A percentile compares a stretch with the other conserved stretches of the same genome.
phyloP scores from a whole-genome alignment of 495 filamentous ascomycete genomes.

The Penicillium silybi region DNA sequence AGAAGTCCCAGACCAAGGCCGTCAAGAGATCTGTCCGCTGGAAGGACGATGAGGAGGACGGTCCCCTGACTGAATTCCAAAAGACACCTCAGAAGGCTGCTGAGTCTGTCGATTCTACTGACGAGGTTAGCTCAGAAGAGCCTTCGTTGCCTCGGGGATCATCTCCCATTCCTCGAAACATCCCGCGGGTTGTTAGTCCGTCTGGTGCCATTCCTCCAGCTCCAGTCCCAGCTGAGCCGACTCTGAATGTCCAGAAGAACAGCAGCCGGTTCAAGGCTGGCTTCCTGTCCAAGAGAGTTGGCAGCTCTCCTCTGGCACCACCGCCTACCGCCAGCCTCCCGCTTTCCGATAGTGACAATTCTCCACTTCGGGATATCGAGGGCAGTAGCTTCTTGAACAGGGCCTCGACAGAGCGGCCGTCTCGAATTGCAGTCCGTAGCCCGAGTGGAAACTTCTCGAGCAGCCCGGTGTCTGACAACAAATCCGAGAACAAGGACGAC shows the following conservation, averaged over 20 bases:
- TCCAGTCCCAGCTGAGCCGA: slow-evolving; percentile 28
- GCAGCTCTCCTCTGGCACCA: slow-evolving; percentile 59
- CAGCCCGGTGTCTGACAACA: slow-evolving; percentile 38
- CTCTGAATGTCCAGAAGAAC: slow-evolving; percentile 48
- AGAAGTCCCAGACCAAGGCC: slow-evolving; percentile 62
- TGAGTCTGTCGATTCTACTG: slow-evolving; percentile 21
- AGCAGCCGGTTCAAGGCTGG: slow-evolving; percentile 85
- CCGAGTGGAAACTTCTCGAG: slow-evolving; percentile 44
- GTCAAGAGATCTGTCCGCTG: slow-evolving; percentile 79
- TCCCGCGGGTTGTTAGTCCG: slow-evolving; percentile 37
- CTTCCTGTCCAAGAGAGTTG: slow-evolving; percentile 72
- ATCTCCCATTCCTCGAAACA: slow-evolving; percentile 42
- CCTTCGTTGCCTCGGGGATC: slow-evolving; percentile 35
- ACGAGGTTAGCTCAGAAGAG: slow-evolving; percentile 51
- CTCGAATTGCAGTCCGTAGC: slow-evolving; percentile 45
- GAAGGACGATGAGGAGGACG: slow-evolving; percentile 87
- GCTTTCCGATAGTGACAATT: slow-evolving; percentile 58
- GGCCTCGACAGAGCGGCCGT: slow-evolving; percentile 45
- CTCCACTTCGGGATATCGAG: slow-evolving; percentile 64
- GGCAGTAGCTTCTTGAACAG: slow-evolving; percentile 57
- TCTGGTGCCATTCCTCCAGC: slow-evolving; percentile 27
- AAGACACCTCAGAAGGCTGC: slow-evolving; percentile 68
- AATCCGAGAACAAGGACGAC: slow-evolving; percentile 39
- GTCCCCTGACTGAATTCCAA: slow-evolving; percentile 80
- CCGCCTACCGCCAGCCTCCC: slow-evolving; percentile 58